Base-by-base conservation (phyloP, 2,329 filamentous ascomycete genomes). In the Cytospora schulzeri region DNA sequence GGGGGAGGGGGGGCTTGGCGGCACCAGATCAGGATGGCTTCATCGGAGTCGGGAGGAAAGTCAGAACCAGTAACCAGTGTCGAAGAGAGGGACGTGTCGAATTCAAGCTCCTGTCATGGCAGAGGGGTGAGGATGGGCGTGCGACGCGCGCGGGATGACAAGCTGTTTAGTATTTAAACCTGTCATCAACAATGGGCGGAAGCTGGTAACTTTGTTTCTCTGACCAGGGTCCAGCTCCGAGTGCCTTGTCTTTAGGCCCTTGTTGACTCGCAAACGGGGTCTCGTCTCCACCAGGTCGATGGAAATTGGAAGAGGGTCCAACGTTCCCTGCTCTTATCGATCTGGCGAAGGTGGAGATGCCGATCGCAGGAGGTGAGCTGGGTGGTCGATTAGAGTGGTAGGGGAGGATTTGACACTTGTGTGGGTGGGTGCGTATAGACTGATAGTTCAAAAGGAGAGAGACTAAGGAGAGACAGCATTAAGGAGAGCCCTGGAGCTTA, bases 51-150 rank as follows among this genome's bases (percentile, higher is more conserved):
- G 19, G 38, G 41, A 31, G 19, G 54, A 12, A 33, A 19, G 22
- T 45, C 33, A 45, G 22, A 26, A 48, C 24, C 55, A 14, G 57
- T 48, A 26, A 53, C 24, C 55, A 19, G 54, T 35, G 41, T 38
- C 29, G 45, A 35, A 17, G 29, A 26, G 33, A 48, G 35, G n/a
- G 54, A 41, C 15, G 35, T 45, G 33, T 59, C 38, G 55, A 17
- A 41, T 62, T n/a, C 54, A 64, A 52, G 41, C 58, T 58, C 22
- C 54, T 66, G 33, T 61, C 65, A 65, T 66, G 33, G 54, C 57
- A 60, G 26, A 35, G 22, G n/a, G 22, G 31, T 50, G 15, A 58
- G 15, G 26, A 57, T 22, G 29, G 26, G 60, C 45, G 54, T 22
- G 53, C 57, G 56, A 55, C 19, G 28, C 22, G 41, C 38, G 57